These are phyloP conservation scores for Bimuria novae-zelandiae DNA, from an alignment of 2,329 filamentous ascomycete species.

Conservation along the genomic window DNA sequence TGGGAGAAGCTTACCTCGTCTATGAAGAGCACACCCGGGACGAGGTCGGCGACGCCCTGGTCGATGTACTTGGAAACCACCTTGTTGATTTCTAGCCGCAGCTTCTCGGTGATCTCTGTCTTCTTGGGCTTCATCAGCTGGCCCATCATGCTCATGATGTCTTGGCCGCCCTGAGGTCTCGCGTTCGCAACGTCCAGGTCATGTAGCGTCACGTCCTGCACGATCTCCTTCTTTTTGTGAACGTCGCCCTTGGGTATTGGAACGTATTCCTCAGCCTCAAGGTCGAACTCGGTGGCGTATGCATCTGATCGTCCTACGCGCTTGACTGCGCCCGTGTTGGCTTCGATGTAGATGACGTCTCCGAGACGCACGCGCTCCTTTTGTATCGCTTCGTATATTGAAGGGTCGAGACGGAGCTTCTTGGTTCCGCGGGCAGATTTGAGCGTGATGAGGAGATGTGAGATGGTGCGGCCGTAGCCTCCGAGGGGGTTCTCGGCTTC, in stretches of 20 bases:
- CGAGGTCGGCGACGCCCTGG: constrained; percentile 94
- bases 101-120: constrained; percentile 98
- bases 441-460: constrained; percentile 88
- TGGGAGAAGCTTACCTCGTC: constrained; percentile 73
- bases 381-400: constrained; percentile 98
- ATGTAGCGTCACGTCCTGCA: constrained; percentile 96
- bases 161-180: constrained; percentile 92
- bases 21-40: constrained; percentile 98
- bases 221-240: constrained; percentile 99
- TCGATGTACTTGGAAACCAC: constrained; percentile 99
- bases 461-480: constrained; percentile 96
- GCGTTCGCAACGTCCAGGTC: constrained; percentile 96
- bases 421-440: constrained; percentile 97
- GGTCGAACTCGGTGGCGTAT: constrained; percentile 96
- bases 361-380: constrained; percentile 96
- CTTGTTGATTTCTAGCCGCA: constrained; percentile 96
- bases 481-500: constrained; percentile 97
- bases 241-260: constrained; percentile 98
- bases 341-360: constrained; percentile 98
- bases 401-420: constrained; percentile 94
- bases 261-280: constrained; percentile 98
- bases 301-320: constrained; percentile 94
- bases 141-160: constrained; percentile 99
- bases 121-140: constrained; percentile 99
- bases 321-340: constrained; percentile 98